phyloP scores from a whole-genome alignment of 192 early-diverging fungal genomes.

The Mortierella hygrophila region DNA sequence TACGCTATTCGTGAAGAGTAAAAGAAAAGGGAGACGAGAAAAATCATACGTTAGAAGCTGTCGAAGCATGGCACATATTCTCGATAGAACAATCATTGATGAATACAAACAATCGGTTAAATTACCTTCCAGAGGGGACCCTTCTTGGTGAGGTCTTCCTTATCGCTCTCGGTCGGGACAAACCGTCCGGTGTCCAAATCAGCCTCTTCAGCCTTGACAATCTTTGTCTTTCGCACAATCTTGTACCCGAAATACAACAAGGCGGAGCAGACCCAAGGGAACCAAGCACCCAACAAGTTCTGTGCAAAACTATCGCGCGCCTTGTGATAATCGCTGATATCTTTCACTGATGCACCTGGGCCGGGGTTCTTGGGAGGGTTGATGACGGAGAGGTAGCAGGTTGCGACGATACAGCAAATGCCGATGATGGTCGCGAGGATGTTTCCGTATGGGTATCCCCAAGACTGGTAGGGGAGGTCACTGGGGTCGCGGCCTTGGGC shows the following conservation, averaged over 20 bases:
- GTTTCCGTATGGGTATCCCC: slow-evolving; percentile 58
- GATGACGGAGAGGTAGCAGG: slow-evolving; percentile 64
- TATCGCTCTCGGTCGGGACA: slow-evolving; percentile 21
- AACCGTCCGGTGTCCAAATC: slow-evolving; percentile 65
- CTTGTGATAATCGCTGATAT: slow-evolving; percentile 1
- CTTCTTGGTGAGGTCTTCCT: not conserved
- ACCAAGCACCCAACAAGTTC: slow-evolving; percentile 18
- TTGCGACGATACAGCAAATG: slow-evolving; percentile 67
- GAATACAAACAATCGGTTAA: not conserved
- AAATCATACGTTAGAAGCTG: not conserved
- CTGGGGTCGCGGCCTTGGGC: slow-evolving; percentile 74
- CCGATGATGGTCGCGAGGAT: slow-evolving; percentile 73
- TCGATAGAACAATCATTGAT: too few species aligned
- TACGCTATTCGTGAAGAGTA: not conserved
- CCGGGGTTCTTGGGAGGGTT: slow-evolving; percentile 60
- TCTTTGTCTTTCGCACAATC: slow-evolving; percentile 48
- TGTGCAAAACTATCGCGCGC: slow-evolving; percentile 10
- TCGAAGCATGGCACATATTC: not conserved
- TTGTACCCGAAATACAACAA: slow-evolving; percentile 67
- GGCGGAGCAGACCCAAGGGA: slow-evolving; percentile 18
- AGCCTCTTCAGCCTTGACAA: slow-evolving; percentile 65
- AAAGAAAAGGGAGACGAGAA: not conserved
- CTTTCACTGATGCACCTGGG: not conserved
- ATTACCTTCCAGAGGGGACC: slow-evolving; percentile 8
- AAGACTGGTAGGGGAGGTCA: slow-evolving; percentile 68